A percentile compares a stretch with the other conserved stretches of the same genome.
Conservation (phyloP, 345 rosid species). For the Tarenaya hassleriana region DNA sequence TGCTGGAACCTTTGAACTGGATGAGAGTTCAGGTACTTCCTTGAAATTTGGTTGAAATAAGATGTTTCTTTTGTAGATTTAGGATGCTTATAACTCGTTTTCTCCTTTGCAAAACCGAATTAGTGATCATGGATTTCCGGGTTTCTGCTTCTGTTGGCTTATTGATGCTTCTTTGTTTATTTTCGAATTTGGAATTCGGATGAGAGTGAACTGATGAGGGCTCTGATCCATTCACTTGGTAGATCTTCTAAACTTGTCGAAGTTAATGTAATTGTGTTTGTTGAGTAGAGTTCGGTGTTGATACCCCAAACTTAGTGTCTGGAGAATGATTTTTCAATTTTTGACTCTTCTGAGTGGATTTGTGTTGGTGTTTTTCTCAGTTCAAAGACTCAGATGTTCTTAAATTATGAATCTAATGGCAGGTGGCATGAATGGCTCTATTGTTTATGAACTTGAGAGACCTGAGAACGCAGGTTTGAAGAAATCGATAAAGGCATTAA, state of each 20-base stretch:
- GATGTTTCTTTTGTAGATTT: neutral
- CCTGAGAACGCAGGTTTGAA: slow-evolving; percentile 88
- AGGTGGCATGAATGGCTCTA: slow-evolving; percentile 97
- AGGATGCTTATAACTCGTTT: neutral
- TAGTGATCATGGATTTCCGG: neutral
- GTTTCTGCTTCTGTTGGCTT: neutral
- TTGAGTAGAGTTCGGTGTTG: slow-evolving; percentile 1
- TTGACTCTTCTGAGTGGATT: neutral
- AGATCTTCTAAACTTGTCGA: neutral
- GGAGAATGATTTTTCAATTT: neutral
- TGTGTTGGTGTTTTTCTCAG: neutral
- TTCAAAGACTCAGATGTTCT: slow-evolving; percentile 6
- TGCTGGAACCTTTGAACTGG: slow-evolving; percentile 80
- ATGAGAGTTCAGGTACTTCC: slow-evolving; percentile 45
- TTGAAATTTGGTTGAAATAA: too few species aligned
- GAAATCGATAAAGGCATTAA: slow-evolving; percentile 59
- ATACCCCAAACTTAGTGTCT: slow-evolving; percentile 1
- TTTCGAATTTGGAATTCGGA: too few species aligned
- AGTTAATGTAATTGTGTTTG: neutral
- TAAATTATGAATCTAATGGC: slow-evolving; percentile 11
- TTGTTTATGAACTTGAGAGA: slow-evolving; percentile 75
- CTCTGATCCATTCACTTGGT: neutral
- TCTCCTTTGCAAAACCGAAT: neutral
- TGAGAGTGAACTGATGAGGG: neutral
- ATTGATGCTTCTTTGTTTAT: too few species aligned